Base-by-base conservation (phyloP, 352 stramenopile species). In the Phytophthora capsici region DNA sequence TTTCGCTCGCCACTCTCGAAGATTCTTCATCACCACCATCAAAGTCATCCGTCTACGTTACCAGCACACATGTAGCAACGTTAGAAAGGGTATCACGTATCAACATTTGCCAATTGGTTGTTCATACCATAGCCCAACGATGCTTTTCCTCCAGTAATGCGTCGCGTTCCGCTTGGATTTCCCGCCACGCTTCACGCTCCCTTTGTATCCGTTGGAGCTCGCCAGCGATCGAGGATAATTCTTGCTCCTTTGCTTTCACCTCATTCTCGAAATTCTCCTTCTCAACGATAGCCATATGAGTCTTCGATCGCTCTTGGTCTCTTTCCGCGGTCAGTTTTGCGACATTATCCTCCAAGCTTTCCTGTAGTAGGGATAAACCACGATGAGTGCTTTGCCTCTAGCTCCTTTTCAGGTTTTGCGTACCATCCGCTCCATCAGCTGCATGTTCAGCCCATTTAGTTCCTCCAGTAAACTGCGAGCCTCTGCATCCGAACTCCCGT, bases 401-500 rank as follows among this genome's bases (percentile, higher is more conserved):
- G 28, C 3, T 14, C 9, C 28, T 14, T 34, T 14, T 9, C 3
- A 34, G 9, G 2, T 17, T 14, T 37, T 48, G 65, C 69, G 14
- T 71, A 94, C 85, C 78, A 94, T 71, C 26, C 86, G 79, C 54
- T 91, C 81, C 55, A 94, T 81, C 1, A 94, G 63, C 71, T 91
- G 78, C 86, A 94, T 93, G 32, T 94, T 94, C 14, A 94, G 78
- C 0, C 82, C 82, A 61, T 94, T 94, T 8, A 94, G 74, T 50
- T 94, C 86, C 55, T 94, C 82, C 23, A 94, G 61, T 41, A 94
- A 73, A 46, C 84, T 94, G 23, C 84, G 88, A n/a, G 78, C 78
- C 30, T 93, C 78, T 10, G 13, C 51, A 37, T 77, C 58, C 0
- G 49, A 63, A 14, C 8, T 65, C 53, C 19, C 49, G 50, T 77